Base-by-base conservation (phyloP, 495 filamentous ascomycete genomes). In the Articulospora tetracladia region DNA sequence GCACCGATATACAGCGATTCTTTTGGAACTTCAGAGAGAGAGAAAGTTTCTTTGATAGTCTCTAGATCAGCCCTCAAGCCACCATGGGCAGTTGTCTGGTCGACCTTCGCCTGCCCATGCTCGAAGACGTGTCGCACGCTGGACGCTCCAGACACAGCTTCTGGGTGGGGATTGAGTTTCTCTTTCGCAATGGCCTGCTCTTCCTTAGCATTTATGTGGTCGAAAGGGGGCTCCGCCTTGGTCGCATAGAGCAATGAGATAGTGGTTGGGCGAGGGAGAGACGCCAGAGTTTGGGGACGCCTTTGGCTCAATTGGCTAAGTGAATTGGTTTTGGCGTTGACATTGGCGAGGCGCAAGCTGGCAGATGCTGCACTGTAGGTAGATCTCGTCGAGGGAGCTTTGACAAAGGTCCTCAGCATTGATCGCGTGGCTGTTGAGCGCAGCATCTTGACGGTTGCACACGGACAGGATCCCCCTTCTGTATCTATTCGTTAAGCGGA, bases 31-130 rank as follows among this genome's bases (percentile, higher is more conserved):
- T 77, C 79, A 25, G 74, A 66, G 25, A 98, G 76, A 51, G 82
- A 83, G 74, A 98, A 96, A 12, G 93, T 94, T n/a, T 94, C 90
- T 68, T 87, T 87, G 74, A 98, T 85, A 1, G 83, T 86, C 77
- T 84, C 76, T 60, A 94, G 54, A 70, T 98, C 93, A 23, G 77
- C 66, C 68, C 79, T 86, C 47, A 97, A 74, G 36, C 85, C 88
- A 79, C 57, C 79, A 32, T 70, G 85, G 8, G 39, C n/a, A 44
- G 8, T 74, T 76, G 93, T 86, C 53, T 61, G 59, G 17, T 60
- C 59, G 15, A 48, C 41, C 25, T 50, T 50, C 6, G 28, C 30
- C 28, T 64, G 68, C 17, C 61, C 63, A 26, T 63, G 71, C 34
- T 82, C 76, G 17, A 87, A 74, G 2, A 87, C 68, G 50, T 77